phyloP scores from a whole-genome alignment of 768 basidiomycete species.

The Tulasnella sp. region DNA sequence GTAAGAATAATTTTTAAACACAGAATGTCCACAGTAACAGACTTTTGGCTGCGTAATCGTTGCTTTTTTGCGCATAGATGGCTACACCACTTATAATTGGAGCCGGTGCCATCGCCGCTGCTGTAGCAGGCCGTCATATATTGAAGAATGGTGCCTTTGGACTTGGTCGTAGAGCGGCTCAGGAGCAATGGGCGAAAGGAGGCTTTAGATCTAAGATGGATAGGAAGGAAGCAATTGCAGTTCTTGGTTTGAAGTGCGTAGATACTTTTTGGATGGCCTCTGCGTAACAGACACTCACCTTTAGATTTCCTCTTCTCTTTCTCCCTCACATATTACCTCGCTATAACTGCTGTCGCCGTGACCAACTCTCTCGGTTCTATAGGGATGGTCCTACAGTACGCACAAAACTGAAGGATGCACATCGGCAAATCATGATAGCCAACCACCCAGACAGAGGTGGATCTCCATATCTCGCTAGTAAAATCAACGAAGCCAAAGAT shows the following conservation, averaged over 20 bases:
- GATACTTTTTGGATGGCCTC: slow-evolving; percentile 6
- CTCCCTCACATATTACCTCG: not conserved
- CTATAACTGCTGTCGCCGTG: slow-evolving; percentile 1
- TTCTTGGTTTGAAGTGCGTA: slow-evolving; percentile 84
- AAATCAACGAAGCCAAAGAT: slow-evolving; percentile 98
- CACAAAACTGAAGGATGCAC: slow-evolving; percentile 81
- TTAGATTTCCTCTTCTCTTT: not conserved
- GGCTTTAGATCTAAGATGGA: slow-evolving; percentile 97
- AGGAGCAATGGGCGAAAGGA: slow-evolving; percentile 77
- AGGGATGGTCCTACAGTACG: slow-evolving; percentile 75
- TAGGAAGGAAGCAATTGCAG: slow-evolving; percentile 76
- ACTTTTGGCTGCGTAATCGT: too few species aligned
- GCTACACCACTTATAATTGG: slow-evolving; percentile 67
- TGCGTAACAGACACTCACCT: not conserved
- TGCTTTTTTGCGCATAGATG: slow-evolving; percentile 36
- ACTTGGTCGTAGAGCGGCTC: slow-evolving; percentile 43
- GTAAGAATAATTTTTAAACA: not conserved
- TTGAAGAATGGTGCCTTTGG: slow-evolving; percentile 45
- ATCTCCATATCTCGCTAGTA: slow-evolving; percentile 94
- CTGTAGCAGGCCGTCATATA: slow-evolving; percentile 57
- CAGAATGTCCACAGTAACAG: not conserved
- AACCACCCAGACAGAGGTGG: slow-evolving; percentile 99
- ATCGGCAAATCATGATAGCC: slow-evolving; percentile 91
- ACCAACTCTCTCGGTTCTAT: slow-evolving; percentile 6
- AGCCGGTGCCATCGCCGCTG: slow-evolving; percentile 63